phyloP scores from a whole-genome alignment of 2,329 filamentous ascomycete genomes.

The Trichoderma sp. region DNA sequence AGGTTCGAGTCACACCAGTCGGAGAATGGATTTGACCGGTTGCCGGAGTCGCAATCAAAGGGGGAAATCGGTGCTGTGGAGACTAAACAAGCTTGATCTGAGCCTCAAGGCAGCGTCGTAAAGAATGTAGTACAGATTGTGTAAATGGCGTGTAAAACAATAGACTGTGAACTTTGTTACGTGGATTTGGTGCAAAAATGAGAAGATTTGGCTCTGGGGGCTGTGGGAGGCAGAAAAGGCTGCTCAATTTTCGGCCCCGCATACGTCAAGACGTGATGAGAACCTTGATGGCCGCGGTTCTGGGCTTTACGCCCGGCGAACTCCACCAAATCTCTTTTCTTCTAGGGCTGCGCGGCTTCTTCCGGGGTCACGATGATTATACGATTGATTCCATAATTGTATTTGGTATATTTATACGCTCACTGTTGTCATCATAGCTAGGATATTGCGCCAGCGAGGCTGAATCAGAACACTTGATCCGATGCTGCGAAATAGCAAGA shows the following conservation, averaged over 20 bases:
- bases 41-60: neutral
- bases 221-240: neutral
- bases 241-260: constrained; percentile 22
- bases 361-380: neutral
- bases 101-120: neutral
- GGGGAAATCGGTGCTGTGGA: neutral
- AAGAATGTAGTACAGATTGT: neutral
- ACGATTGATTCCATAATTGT: neutral
- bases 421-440: neutral
- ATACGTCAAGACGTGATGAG: constrained; percentile 24
- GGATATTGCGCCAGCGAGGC: neutral
- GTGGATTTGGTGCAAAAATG: neutral
- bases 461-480: neutral
- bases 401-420: neutral
- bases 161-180: neutral
- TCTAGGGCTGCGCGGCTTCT: neutral
- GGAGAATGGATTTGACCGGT: neutral
- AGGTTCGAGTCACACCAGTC: neutral
- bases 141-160: neutral
- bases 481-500: neutral
- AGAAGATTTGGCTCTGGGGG: neutral
- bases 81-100: neutral
- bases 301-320: neutral
- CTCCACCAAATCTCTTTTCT: constrained; percentile 12
- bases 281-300: constrained; percentile 23